Percentiles rank a stretch among this genome's conserved stretches.
These are phyloP conservation scores for Cryptococcus neoformans DNA, from an alignment of 1,284 basidiomycete genomes.

Conservation along the genomic window DNA sequence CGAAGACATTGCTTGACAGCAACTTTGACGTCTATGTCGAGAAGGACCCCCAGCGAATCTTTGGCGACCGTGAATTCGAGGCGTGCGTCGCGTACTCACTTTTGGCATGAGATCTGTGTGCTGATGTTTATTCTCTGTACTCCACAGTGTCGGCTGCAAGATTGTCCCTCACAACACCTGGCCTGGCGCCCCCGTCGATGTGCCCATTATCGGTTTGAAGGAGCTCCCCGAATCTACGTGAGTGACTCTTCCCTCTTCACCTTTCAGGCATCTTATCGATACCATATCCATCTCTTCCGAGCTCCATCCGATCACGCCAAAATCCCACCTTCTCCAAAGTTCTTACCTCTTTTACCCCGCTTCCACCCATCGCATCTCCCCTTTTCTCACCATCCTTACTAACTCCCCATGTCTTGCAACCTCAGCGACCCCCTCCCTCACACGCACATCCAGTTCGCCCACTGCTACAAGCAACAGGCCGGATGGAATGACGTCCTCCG, in stretches of 20 bases:
- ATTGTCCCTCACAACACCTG: conserved; percentile 88
- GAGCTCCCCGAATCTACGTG: conserved; percentile 77
- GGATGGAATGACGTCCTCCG: conserved; percentile 88
- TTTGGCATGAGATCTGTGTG: background rate
- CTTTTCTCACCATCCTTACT: background rate
- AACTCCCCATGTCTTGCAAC: background rate
- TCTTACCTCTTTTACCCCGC: background rate
- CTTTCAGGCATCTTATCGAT: background rate
- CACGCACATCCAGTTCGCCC: conserved; percentile 98
- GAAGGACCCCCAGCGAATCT: conserved; percentile 91
- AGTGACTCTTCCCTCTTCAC: conserved; percentile 13
- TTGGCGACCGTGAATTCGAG: conserved; percentile 91
- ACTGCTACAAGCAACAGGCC: conserved; percentile 96
- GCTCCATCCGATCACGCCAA: no score
- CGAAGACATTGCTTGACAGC: conserved; percentile 83
- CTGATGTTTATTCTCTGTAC: background rate
- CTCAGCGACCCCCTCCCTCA: conserved; percentile 69
- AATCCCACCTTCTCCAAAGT: no score
- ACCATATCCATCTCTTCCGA: background rate
- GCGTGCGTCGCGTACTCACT: conserved; percentile 58
- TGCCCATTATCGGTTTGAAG: conserved; percentile 94
- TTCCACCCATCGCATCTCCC: background rate
- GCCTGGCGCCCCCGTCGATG: conserved; percentile 65
- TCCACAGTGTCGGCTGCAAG: conserved; percentile 75
- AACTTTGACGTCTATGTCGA: conserved; percentile 93